These are phyloP conservation scores for Talaromyces liani DNA, from an alignment of 495 filamentous ascomycete genomes.

Conservation along the genomic window DNA sequence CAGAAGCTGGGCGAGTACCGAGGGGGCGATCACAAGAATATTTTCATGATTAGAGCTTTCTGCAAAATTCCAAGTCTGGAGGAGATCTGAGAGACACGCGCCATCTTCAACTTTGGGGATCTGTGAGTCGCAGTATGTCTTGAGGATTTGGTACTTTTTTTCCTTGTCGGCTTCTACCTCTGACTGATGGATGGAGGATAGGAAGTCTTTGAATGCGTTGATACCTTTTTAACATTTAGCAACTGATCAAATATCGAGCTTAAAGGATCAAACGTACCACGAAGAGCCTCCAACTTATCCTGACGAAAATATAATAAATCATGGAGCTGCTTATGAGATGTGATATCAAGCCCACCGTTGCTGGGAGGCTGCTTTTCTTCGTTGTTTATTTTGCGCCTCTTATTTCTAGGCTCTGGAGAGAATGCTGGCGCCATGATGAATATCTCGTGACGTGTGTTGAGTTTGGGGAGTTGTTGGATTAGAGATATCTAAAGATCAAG, in stretches of 20 bases:
- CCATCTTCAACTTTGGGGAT: constrained; percentile 48
- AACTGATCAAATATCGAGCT: neutral
- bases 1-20: constrained; percentile 68
- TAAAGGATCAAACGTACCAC: constrained; percentile 43
- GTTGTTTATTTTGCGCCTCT: constrained; percentile 37
- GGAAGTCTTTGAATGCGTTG: constrained; percentile 67
- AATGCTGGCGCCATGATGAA: constrained; percentile 2
- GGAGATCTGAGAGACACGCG: constrained; percentile 62
- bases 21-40: constrained; percentile 65
- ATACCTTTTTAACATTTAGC: constrained; percentile 43
- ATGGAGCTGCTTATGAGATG: constrained; percentile 51
- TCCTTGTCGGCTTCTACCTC: constrained; percentile 40
- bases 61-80: constrained; percentile 73
- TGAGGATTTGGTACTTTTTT: constrained; percentile 53
- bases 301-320: constrained; percentile 61
- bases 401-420: constrained; percentile 12
- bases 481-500: neutral
- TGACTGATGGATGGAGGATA: constrained; percentile 53
- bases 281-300: constrained; percentile 48
- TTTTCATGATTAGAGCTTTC: constrained; percentile 63
- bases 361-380: constrained; percentile 10
- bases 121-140: constrained; percentile 65
- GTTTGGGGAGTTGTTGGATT: neutral
- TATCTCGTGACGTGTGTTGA: neutral
- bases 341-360: constrained; percentile 37